These are phyloP conservation scores for Aureobasidium sp. DNA, from an alignment of 2,329 filamentous ascomycete genomes.

Conservation along the genomic window DNA sequence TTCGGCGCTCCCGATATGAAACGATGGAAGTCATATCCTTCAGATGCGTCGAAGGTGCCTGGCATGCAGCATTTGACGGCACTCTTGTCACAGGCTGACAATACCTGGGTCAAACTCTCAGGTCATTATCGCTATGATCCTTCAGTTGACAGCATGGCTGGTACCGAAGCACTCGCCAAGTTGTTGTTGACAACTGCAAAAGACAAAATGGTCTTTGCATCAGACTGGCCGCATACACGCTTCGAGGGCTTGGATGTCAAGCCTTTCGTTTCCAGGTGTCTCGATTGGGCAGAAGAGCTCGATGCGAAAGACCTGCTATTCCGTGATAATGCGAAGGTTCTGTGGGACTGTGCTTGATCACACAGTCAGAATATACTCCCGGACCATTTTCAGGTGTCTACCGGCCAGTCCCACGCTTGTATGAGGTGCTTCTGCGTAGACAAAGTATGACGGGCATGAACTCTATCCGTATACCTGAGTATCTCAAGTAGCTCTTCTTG, in stretches of 20 bases:
- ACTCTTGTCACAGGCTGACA: conserved; percentile 36
- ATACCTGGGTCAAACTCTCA: conserved; percentile 51
- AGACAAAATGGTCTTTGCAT: conserved; percentile 47
- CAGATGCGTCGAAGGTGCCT: conserved; percentile 9
- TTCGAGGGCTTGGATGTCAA: conserved; percentile 49
- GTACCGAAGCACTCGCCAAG: conserved; percentile 38
- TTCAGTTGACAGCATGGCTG: conserved; percentile 34
- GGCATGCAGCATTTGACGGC: conserved; percentile 43
- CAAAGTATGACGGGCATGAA: conserved; percentile 46
- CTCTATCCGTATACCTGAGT: conserved; percentile 39
- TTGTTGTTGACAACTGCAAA: conserved; percentile 41
- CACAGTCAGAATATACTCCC: no score
- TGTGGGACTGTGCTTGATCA: conserved; percentile 30
- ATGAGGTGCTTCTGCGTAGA: conserved; percentile 40
- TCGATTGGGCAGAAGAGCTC: conserved; percentile 45
- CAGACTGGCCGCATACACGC: conserved; percentile 57
- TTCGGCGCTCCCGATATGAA: conserved; percentile 34
- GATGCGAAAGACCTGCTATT: conserved; percentile 41
- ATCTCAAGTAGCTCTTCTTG: conserved; percentile 43
- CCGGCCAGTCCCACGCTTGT: conserved; percentile 40
- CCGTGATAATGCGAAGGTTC: conserved; percentile 45
- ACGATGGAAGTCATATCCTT: conserved; percentile 22
- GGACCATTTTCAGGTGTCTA: not conserved
- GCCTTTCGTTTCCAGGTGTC: conserved; percentile 45
- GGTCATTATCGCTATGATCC: conserved; percentile 48